These are phyloP conservation scores for Viridothelium virens DNA, from an alignment of 495 filamentous ascomycete species.

Conservation along the genomic window DNA sequence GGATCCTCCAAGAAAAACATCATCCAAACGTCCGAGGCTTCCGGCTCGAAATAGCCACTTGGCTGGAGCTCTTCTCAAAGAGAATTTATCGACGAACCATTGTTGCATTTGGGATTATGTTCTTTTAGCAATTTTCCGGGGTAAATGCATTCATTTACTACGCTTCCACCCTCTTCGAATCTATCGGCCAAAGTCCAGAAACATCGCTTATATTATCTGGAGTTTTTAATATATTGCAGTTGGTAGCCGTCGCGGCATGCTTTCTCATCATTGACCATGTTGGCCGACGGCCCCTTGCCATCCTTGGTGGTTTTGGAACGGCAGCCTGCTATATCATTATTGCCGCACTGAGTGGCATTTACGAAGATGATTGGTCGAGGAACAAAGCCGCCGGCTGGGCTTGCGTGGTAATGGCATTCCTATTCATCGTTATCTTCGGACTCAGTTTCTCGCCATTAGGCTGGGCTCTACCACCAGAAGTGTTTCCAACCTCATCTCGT, in stretches of 20 bases:
- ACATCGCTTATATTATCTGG: constrained; percentile 30
- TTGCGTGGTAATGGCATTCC: constrained; percentile 17
- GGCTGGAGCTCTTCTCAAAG: constrained; percentile 10
- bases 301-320: constrained; percentile 24
- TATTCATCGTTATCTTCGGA: constrained; percentile 14
- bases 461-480: constrained; percentile 27
- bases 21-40: constrained; percentile 16
- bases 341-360: constrained; percentile 22
- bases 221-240: constrained; percentile 28
- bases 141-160: constrained; percentile 35
- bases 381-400: constrained; percentile 26
- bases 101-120: constrained; percentile 4
- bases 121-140: constrained; percentile 28
- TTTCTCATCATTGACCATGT: constrained; percentile 24
- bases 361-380: constrained; percentile 22
- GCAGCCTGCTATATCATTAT: constrained; percentile 27
- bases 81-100: background rate
- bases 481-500: constrained; percentile 30
- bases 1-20: background rate
- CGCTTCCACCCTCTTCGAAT: constrained; percentile 29
- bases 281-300: constrained; percentile 26
- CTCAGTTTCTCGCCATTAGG: constrained; percentile 26
- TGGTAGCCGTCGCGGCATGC: constrained; percentile 21
- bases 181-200: constrained; percentile 25
- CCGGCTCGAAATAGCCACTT: constrained; percentile 5